Base-by-base conservation (phyloP, 2,329 filamentous ascomycete genomes). In the Leptographium flavum region DNA sequence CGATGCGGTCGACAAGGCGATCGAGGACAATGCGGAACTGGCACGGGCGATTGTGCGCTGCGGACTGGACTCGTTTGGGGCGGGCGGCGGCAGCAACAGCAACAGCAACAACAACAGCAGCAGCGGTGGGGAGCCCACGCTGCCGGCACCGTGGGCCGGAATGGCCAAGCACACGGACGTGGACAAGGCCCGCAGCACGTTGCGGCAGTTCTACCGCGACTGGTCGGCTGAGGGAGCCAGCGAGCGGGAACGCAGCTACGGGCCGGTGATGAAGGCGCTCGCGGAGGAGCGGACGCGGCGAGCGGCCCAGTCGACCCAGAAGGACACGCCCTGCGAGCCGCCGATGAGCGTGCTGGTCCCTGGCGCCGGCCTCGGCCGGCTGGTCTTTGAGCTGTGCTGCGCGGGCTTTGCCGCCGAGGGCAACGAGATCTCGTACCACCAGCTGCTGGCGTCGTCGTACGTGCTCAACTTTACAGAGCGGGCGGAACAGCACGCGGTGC, bases 381-480 rank as follows among this genome's bases (percentile, higher is more conserved):
- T 96, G 2, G 85, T 96, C 0, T 94, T 93, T 56, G 92, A 98
- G 38, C 69, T 96, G 14, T 87, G 81, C 58, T 67, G 66, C 25
- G 68, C 67, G 1, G 88, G 92, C 11, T 93, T 79, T 60, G 66
- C 74, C 11, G 75, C 79, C 1, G 87, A 95, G 60, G 90, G 90
- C 25, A 96, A 95, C 58, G 85, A 98, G 63, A 94, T 96, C 50
- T 95, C 88, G 3, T 96, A 94, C 58, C 92, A 98, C 60, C 87
- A 94, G 60, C 74, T 98, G n/a, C 70, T 96, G 47, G 87, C 87
- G 1, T 93, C 85, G 6, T 76, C 74, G 0, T 81, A 84, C 57
- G 74, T 88, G 15, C 73, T 88, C 40, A 88, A 90, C 60, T 71
- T 70, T 54, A 84, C 80, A 5, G 55, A 66, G 1, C 57, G 60